Evolutionary conservation across 257 asterid genomes (phyloP), one percentile per base, ranked within the genome.

Genomic region (Solanum arcanum): DNA sequence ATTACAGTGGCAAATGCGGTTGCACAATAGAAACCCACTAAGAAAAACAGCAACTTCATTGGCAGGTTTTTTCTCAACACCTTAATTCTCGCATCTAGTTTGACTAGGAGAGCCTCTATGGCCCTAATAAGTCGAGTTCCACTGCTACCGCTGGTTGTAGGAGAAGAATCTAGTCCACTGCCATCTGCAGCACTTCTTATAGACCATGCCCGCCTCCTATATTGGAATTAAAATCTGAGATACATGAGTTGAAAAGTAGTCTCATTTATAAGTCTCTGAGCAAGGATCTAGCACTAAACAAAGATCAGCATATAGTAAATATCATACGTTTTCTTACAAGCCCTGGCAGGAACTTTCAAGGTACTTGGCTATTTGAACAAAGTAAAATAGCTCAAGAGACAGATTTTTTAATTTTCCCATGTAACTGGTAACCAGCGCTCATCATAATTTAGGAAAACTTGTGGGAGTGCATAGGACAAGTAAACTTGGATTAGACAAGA

Each of bases 1-100:
- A 97, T 97, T 62, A 91, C 97, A 41, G 99, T 96, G 69, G 99
- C 97, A 73, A 95, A 94, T 47, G 97, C 98, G 4, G 99, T 97
- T 70, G 99, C 96, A 88, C 97, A 95, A 88, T 95, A 97, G 89
- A 97, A 95, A 16, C 99, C 99, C 85, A 91, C 98, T 87, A 97
- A 93, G 92, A 95, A 93, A 66, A 93, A 94, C 78, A 95, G 89
- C 68, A 97, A 75, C 72, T 97, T 97, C 83, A 90, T 83, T 3
- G 98, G 98, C 77, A 97, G 94, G 86, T 95, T 91, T 87, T 90
- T 90, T 88, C 91, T 93, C n/a, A 95, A 83, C 89, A 91, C 94
- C 84, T 89, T 93, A 10, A 94, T 76, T 88, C 94, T 90, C 7
- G 91, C 86, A 69, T 88, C 85, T 46, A 93, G 86, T 86, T 90